Evolutionary conservation across 1,284 basidiomycete genomes (phyloP), one percentile per base, ranked within the genome.

Genomic region (Leccinum pachyderme): DNA sequence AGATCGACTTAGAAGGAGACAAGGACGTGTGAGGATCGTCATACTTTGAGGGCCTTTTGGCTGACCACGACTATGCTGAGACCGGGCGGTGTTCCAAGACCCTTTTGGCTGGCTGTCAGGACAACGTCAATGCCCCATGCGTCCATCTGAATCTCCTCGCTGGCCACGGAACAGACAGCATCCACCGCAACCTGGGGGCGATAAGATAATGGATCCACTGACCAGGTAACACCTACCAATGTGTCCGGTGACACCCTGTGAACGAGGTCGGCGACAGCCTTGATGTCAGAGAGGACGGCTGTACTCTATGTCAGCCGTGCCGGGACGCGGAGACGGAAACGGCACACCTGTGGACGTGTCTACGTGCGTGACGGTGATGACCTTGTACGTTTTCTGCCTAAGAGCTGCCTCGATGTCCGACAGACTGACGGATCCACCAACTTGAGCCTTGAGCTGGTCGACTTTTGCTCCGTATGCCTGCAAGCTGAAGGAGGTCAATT

Each of bases 61-160:
- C 90, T 92, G 4, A 89, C 93, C 47, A 91, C 80, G 55, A 96
- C 76, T 61, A 99, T 84, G 67, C 91, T 92, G 33, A 99, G 78
- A 53, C 96, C 96, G 15, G 96, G 95, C n/a, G 97, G 97, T 7
- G 87, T 86, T 43, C 95, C 92, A 28, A 99, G 83, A 48, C 97
- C 96, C 74, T 99, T 99, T 73, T 99, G 96, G 56, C 89, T 91
- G 11, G 95, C 96, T 13, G 89, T 86, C 51, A 98, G 72, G 46
- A 98, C 87, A 31, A 95, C 83, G 66, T 99, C 97, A 56, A 99
- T 80, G 28, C 84, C 87, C 97, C 96, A 99, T 15, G 84, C 88
- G 64, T 98, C 96, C 79, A 98, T 89, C 54, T 81, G 85, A 65
- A 99, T 96, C 73, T 98, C 94, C 72, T 99, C 96, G 63, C 90